These are phyloP conservation scores for Camellia oleifera DNA, from an alignment of 179 eudicot species.

Conservation along the genomic window DNA sequence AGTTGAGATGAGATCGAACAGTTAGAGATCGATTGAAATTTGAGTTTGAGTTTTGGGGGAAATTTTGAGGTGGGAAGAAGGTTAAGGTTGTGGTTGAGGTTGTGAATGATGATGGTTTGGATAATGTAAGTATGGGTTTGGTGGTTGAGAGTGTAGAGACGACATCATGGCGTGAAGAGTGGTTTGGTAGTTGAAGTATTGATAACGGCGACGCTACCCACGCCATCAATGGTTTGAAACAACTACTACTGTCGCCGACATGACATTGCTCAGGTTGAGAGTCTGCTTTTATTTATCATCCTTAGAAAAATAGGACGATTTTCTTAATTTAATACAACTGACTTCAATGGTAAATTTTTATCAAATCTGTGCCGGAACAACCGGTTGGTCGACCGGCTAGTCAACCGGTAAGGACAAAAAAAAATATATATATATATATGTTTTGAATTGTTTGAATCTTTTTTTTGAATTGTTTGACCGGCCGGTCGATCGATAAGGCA, in stretches of 20 bases:
- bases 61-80: neutral
- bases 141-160: neutral
- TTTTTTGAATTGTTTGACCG: too few species aligned
- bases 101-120: neutral
- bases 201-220: neutral
- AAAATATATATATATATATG: too few species aligned
- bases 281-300: too few species aligned
- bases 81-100: neutral
- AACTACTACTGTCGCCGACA: neutral
- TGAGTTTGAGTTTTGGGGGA: neutral
- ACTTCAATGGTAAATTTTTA: too few species aligned
- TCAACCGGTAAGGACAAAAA: too few species aligned
- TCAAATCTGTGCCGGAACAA: too few species aligned
- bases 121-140: neutral
- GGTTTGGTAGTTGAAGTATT: constrained; percentile 9
- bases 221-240: constrained; percentile 6
- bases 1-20: constrained; percentile 31
- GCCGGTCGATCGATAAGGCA: too few species aligned
- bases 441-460: too few species aligned
- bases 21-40: neutral
- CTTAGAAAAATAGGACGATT: too few species aligned
- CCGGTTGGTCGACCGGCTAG: too few species aligned
- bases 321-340: too few species aligned
- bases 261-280: neutral
- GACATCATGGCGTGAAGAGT: constrained; percentile 8